Evolutionary conservation across 371 early-diverging fungal genomes (phyloP).

Genomic region (Mortierella polycephala): DNA sequence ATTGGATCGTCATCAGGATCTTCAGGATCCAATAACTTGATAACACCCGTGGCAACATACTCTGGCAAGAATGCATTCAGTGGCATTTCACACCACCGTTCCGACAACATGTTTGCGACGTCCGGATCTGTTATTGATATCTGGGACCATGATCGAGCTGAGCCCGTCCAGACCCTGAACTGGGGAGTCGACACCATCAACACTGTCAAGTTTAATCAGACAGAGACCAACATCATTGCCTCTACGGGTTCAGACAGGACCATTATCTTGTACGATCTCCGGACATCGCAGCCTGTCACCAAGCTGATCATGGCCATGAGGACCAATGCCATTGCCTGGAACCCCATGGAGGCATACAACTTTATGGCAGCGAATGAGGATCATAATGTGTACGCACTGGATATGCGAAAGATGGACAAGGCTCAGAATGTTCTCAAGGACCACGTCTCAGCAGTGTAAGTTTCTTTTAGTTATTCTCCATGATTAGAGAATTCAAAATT

Average conservation of each 20-base stretch:
- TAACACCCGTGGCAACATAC: conserved; percentile 76
- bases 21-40: conserved; percentile 10
- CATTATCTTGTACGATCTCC: conserved; percentile 92
- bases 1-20: too few species aligned
- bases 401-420: conserved; percentile 93
- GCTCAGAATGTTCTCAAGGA: conserved; percentile 91
- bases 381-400: conserved; percentile 95
- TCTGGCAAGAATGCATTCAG: conserved; percentile 82
- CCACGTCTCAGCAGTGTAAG: conserved; percentile 96
- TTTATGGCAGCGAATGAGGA: conserved; percentile 97
- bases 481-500: too few species aligned
- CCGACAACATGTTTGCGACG: conserved; percentile 87
- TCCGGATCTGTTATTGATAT: conserved; percentile 86
- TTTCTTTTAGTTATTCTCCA: conserved; percentile 2
- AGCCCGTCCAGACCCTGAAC: conserved; percentile 83
- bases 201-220: conserved; percentile 93
- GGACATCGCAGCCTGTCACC: conserved; percentile 82
- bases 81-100: conserved; percentile 86
- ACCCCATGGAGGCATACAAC: conserved; percentile 96
- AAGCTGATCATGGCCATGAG: conserved; percentile 63
- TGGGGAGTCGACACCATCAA: conserved; percentile 97
- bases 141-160: conserved; percentile 92
- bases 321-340: conserved; percentile 97
- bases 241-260: conserved; percentile 93
- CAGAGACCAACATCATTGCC: conserved; percentile 91